Percentiles rank a stretch among this genome's conserved stretches.
Evolutionary conservation across 768 basidiomycete species (phyloP).

Genomic region (Phylloporus sp.): DNA sequence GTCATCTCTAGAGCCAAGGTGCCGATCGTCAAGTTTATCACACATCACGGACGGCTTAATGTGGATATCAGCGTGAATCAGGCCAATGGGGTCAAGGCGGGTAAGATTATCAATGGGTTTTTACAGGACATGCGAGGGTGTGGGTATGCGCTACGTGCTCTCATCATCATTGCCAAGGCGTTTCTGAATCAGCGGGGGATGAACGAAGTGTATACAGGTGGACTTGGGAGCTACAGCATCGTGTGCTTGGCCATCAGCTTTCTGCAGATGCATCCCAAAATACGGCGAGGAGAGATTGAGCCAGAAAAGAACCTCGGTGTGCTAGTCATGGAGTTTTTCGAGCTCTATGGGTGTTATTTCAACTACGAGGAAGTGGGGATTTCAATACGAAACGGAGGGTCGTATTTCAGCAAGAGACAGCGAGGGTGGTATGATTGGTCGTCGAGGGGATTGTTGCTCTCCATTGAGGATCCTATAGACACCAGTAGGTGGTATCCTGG

Average conservation of each 20-base stretch:
- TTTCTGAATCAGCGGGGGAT: slow-evolving; percentile 86
- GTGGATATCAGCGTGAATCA: slow-evolving; percentile 97
- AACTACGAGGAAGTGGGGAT: slow-evolving; percentile 90
- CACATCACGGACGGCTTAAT: slow-evolving; percentile 72
- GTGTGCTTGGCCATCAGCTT: slow-evolving; percentile 93
- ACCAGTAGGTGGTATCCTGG: slow-evolving; percentile 51
- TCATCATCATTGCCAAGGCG: slow-evolving; percentile 86
- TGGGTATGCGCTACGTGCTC: slow-evolving; percentile 69
- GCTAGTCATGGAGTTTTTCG: slow-evolving; percentile 96
- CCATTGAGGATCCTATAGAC: slow-evolving; percentile 94
- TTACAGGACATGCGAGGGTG: slow-evolving; percentile 54
- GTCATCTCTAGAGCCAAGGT: slow-evolving; percentile 93
- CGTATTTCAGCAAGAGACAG: slow-evolving; percentile 78
- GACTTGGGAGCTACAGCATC: slow-evolving; percentile 90
- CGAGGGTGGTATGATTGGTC: slow-evolving; percentile 82
- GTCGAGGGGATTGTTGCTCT: slow-evolving; percentile 55
- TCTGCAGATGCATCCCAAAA: slow-evolving; percentile 96
- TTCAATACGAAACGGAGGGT: slow-evolving; percentile 81
- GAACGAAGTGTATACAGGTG: slow-evolving; percentile 99
- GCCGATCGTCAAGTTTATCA: slow-evolving; percentile 94
- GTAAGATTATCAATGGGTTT: slow-evolving; percentile 77
- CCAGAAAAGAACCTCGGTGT: slow-evolving; percentile 87
- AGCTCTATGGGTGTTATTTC: slow-evolving; percentile 89
- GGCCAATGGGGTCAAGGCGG: slow-evolving; percentile 75
- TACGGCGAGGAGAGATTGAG: slow-evolving; percentile 83